phyloP scores from a whole-genome alignment of 192 early-diverging fungal genomes.

The Coemansia sp. region DNA sequence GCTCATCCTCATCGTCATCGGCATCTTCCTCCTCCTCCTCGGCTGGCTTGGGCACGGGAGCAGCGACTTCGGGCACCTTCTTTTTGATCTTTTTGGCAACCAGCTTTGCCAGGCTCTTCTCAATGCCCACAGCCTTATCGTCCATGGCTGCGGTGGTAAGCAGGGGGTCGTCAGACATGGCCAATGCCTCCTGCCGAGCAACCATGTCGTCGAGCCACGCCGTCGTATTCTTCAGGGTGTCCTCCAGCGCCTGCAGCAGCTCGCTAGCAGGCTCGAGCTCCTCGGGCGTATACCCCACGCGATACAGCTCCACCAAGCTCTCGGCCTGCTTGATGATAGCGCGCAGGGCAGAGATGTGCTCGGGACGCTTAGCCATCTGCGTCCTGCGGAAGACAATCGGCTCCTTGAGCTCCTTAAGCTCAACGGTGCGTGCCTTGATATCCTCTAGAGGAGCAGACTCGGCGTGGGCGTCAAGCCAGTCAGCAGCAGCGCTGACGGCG shows the following conservation, averaged over 20 bases:
- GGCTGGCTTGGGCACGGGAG: constrained; percentile 37
- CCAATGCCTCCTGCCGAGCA: constrained; percentile 62
- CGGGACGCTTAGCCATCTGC: constrained; percentile 65
- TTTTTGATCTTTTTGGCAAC: constrained; percentile 65
- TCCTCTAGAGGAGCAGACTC: constrained; percentile 62
- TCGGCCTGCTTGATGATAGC: constrained; percentile 56
- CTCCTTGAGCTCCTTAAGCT: constrained; percentile 52
- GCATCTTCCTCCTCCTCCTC: constrained; percentile 51
- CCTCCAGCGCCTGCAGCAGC: constrained; percentile 57
- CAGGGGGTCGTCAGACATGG: constrained; percentile 64
- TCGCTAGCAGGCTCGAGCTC: constrained; percentile 52
- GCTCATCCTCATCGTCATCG: constrained; percentile 8
- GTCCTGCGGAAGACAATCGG: constrained; percentile 45
- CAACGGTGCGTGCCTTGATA: constrained; percentile 45
- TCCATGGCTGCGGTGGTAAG: constrained; percentile 64
- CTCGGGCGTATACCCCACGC: constrained; percentile 55
- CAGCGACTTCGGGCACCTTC: constrained; percentile 23
- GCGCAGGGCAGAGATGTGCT: constrained; percentile 54
- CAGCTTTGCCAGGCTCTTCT: constrained; percentile 59
- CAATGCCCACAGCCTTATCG: constrained; percentile 53
- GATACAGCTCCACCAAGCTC: constrained; percentile 28
- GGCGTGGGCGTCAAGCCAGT: constrained; percentile 88
- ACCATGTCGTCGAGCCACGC: constrained; percentile 69
- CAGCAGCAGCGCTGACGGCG: constrained; percentile 62
- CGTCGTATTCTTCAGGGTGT: constrained; percentile 48